Evolutionary conservation across 2,329 filamentous ascomycete species (phyloP).

Genomic region (Cadophora luteo-olivacea): DNA sequence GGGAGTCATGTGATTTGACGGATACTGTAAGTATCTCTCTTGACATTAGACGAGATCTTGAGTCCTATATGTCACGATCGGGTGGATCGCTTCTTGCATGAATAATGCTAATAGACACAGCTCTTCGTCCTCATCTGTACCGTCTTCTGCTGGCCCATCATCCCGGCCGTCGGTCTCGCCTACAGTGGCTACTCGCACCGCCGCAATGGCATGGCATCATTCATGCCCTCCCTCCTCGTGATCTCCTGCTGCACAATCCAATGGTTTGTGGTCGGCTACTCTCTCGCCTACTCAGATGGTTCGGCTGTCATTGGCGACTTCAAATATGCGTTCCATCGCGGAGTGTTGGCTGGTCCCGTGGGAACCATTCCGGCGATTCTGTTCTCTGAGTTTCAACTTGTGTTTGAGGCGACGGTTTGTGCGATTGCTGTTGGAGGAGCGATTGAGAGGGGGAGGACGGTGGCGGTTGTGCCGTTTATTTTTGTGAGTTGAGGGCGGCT

Average conservation of each 20-base stretch:
- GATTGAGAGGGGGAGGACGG: constrained; percentile 66
- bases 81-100: no score
- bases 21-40: constrained; percentile 47
- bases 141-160: constrained; percentile 69
- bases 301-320: constrained; percentile 67
- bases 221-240: constrained; percentile 68
- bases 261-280: constrained; percentile 68
- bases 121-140: constrained; percentile 62
- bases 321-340: constrained; percentile 64
- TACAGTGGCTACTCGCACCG: constrained; percentile 68
- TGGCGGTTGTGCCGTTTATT: constrained; percentile 70
- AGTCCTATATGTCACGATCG: background rate
- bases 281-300: constrained; percentile 64
- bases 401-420: constrained; percentile 66
- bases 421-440: constrained; percentile 57
- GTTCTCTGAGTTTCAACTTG: constrained; percentile 69
- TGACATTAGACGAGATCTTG: background rate
- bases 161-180: constrained; percentile 69
- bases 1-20: constrained; percentile 58
- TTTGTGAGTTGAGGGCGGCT: constrained; percentile 53
- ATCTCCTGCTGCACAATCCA: constrained; percentile 59
- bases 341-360: constrained; percentile 65
- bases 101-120: constrained; percentile 18
- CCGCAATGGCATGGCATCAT: constrained; percentile 65
- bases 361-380: constrained; percentile 67